These are phyloP conservation scores for Kwoniella dendrophila DNA, from an alignment of 768 basidiomycete genomes.

Conservation along the genomic window DNA sequence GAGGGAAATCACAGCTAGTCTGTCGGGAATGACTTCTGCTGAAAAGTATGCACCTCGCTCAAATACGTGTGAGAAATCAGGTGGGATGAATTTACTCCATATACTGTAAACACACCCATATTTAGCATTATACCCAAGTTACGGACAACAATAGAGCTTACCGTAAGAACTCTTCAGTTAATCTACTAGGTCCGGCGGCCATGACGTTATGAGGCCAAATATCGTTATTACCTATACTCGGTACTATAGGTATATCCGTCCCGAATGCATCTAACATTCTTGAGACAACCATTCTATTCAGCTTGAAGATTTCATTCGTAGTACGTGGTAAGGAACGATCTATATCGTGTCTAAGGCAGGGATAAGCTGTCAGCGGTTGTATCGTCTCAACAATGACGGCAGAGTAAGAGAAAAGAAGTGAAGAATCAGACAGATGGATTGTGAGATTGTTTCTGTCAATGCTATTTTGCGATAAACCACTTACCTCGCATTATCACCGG, in stretches of 20 bases:
- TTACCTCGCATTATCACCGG: constrained; percentile 58
- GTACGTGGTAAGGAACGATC: constrained; percentile 80
- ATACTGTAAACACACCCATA: constrained; percentile 60
- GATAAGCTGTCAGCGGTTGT: background rate
- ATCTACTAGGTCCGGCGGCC: constrained; percentile 54
- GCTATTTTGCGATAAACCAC: background rate
- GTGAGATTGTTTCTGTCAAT: background rate
- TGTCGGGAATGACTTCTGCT: constrained; percentile 73
- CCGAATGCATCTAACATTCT: constrained; percentile 76
- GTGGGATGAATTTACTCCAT: constrained; percentile 79
- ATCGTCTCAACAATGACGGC: background rate
- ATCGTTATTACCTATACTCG: constrained; percentile 88
- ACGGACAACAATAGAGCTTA: constrained; percentile 55
- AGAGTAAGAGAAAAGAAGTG: constrained; percentile 55
- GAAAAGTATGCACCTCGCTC: constrained; percentile 84
- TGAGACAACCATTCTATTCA: constrained; percentile 68
- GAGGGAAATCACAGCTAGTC: constrained; percentile 76
- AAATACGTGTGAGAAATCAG: constrained; percentile 76
- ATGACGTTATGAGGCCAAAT: constrained; percentile 67
- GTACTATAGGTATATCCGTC: constrained; percentile 72
- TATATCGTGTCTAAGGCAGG: constrained; percentile 73
- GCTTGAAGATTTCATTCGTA: constrained; percentile 72
- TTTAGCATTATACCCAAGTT: background rate
- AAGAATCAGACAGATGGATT: constrained; percentile 3
- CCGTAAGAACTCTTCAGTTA: constrained; percentile 67